Evolutionary conservation across 306 rosid species (phyloP).

Genomic region (Sindora glabra): DNA sequence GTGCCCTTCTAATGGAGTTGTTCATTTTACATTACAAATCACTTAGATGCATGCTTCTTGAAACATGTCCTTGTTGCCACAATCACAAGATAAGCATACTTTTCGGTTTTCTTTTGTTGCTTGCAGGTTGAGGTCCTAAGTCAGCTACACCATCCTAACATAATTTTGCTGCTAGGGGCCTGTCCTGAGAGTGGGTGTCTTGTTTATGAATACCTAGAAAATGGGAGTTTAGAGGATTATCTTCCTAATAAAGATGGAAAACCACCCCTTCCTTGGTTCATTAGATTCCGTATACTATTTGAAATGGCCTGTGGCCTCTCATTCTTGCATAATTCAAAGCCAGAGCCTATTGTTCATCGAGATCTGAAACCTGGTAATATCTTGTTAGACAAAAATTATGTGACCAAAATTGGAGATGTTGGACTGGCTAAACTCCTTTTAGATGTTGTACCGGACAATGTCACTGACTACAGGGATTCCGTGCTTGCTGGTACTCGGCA

Average conservation of each 20-base stretch:
- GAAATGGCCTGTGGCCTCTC: constrained; percentile 89
- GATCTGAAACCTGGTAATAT: constrained; percentile 93
- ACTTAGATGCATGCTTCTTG: constrained; percentile 7
- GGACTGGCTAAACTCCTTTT: constrained; percentile 75
- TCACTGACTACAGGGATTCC: constrained; percentile 81
- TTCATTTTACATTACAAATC: constrained; percentile 6
- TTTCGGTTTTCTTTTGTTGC: constrained; percentile 16
- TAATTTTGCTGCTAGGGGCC: constrained; percentile 90
- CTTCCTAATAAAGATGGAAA: constrained; percentile 38
- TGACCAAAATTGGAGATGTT: constrained; percentile 84
- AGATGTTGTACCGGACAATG: constrained; percentile 70
- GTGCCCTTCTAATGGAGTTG: constrained; percentile 10
- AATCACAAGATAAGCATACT: not conserved
- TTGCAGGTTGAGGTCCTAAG: constrained; percentile 86
- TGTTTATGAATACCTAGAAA: constrained; percentile 83
- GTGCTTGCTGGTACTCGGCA: constrained; percentile 80
- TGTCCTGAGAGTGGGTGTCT: constrained; percentile 84
- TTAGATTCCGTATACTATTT: constrained; percentile 55
- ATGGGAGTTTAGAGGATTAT: constrained; percentile 80
- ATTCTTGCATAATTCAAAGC: constrained; percentile 76
- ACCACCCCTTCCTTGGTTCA: constrained; percentile 73
- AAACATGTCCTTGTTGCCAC: constrained; percentile 1
- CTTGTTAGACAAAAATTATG: constrained; percentile 66
- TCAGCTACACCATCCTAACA: constrained; percentile 81
- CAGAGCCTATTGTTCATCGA: constrained; percentile 83